Conservation (phyloP, 306 rosid species). For the Mimosa bimucronata region DNA sequence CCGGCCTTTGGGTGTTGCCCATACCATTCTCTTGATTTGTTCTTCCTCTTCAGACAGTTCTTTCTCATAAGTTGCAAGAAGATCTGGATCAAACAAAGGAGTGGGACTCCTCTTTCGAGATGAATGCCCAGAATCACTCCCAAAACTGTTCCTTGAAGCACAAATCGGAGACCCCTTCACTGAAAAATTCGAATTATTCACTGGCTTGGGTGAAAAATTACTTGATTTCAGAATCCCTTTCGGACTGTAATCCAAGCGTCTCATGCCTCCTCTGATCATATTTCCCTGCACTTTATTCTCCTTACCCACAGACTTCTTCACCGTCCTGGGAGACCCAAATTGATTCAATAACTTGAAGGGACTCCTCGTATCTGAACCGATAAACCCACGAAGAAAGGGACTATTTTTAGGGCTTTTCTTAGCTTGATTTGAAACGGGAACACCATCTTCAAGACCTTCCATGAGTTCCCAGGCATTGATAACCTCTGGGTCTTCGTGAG, state of each 20-base stretch:
- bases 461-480: constrained; percentile 96
- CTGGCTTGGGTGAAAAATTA: constrained; percentile 47
- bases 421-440: constrained; percentile 49
- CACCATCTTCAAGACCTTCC: constrained; percentile 91
- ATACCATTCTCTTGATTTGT: constrained; percentile 82
- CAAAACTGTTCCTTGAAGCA: constrained; percentile 54
- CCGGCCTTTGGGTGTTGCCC: constrained; percentile 52
- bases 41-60: constrained; percentile 71
- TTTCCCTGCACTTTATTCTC: constrained; percentile 63
- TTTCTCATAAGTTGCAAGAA: constrained; percentile 71
- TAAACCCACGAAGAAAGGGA: constrained; percentile 70
- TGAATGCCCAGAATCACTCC: constrained; percentile 19
- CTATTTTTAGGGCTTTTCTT: constrained; percentile 75
- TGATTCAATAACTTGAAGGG: constrained; percentile 78
- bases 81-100: constrained; percentile 87
- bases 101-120: constrained; percentile 31
- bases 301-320: constrained; percentile 60
- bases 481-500: constrained; percentile 55
- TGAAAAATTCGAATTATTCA: constrained; percentile 45
- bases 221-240: constrained; percentile 48
- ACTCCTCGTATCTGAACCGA: constrained; percentile 53
- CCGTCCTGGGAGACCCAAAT: constrained; percentile 70
- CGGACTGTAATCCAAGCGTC: constrained; percentile 75
- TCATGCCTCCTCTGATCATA: constrained; percentile 33
- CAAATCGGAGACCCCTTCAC: constrained; percentile 62